A percentile compares a stretch with the other conserved stretches of the same genome.
Evolutionary conservation across 306 rosid species (phyloP).

Genomic region (Mimosa pudica): DNA sequence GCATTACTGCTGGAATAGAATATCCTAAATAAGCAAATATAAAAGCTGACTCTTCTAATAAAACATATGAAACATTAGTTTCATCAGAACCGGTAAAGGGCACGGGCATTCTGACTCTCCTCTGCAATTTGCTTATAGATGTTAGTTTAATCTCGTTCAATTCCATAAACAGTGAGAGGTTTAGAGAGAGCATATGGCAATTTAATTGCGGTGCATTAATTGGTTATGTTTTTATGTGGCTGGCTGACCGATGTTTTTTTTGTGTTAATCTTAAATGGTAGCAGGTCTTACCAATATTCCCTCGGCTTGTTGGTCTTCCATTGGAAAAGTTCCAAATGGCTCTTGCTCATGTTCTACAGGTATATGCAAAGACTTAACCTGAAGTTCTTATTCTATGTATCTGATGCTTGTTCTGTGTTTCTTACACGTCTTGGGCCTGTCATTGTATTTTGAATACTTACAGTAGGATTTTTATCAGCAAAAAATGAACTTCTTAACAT

Average conservation of each 20-base stretch:
- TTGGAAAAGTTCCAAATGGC: conserved; percentile 96
- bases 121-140: conserved; percentile 4
- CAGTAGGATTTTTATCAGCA: conserved; percentile 9
- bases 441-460: neutral
- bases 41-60: neutral
- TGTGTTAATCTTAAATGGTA: conserved; percentile 25
- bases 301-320: conserved; percentile 89
- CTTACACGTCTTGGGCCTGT: conserved; percentile 12
- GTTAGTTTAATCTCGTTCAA: conserved; percentile 16
- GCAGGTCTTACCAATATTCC: conserved; percentile 97
- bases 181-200: neutral
- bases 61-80: neutral
- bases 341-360: conserved; percentile 97
- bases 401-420: conserved; percentile 14
- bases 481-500: conserved; percentile 29
- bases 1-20: neutral
- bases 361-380: conserved; percentile 42
- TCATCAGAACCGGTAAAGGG: neutral
- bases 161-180: conserved; percentile 2
- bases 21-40: neutral
- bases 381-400: conserved; percentile 28
- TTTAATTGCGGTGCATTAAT: conserved; percentile 7
- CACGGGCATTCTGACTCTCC: neutral
- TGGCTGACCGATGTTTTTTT: neutral
- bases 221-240: neutral